Percentiles rank a stretch among this genome's conserved stretches.
phyloP scores from a whole-genome alignment of 1,139 yeast species.

The Taiozyma sp. region DNA sequence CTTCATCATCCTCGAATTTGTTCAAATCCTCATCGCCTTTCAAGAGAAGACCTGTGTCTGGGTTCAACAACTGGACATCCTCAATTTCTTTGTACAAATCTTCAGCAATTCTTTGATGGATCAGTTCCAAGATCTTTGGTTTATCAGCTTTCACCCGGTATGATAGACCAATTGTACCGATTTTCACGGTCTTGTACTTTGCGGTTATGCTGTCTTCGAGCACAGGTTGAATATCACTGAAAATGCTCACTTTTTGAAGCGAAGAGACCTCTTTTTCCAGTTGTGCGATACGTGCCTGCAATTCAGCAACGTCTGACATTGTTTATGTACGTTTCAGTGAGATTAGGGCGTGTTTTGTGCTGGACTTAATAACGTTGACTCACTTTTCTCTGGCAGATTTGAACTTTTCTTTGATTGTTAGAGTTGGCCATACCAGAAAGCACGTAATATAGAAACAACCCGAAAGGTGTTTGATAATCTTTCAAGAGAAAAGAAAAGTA shows the following conservation, averaged over 20 bases:
- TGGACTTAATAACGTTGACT: not conserved
- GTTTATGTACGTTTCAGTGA: not conserved
- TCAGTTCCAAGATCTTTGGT: conserved; percentile 9
- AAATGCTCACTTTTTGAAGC: conserved; percentile 20
- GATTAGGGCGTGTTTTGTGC: not conserved
- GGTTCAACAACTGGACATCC: conserved; percentile 16
- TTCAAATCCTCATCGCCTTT: conserved; percentile 12
- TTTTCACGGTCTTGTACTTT: conserved; percentile 15
- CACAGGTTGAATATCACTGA: conserved; percentile 21
- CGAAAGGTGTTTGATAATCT: no score
- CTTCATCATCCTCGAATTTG: conserved; percentile 11
- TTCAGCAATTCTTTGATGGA: conserved; percentile 16
- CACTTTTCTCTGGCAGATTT: not conserved
- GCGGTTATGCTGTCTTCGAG: conserved; percentile 13
- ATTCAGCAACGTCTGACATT: conserved; percentile 2
- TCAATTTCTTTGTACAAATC: conserved; percentile 16
- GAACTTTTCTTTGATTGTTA: not conserved
- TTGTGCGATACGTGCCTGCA: conserved; percentile 8
- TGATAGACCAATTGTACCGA: conserved; percentile 15
- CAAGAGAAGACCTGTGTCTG: conserved; percentile 14
- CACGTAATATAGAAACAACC: not conserved
- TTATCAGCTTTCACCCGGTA: conserved; percentile 14
- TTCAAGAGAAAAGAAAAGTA: no score
- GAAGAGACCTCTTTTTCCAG: conserved; percentile 19
- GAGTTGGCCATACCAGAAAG: not conserved